Conservation (phyloP, 192 early-diverging fungal genomes). For the Backusella morwellensis region DNA sequence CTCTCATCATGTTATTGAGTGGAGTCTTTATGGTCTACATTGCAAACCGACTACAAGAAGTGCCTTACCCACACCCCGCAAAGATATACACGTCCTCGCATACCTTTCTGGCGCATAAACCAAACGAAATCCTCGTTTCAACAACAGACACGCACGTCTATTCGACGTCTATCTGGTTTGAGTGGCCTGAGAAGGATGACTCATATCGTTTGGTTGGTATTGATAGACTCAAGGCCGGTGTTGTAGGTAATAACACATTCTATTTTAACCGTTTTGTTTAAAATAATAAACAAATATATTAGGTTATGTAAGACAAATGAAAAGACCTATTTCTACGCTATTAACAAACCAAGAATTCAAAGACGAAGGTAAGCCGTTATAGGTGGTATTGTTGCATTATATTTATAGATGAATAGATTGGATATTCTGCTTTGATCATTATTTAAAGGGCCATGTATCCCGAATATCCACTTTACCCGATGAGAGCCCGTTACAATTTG, state of each 20-base stretch:
- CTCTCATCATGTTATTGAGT: conserved; percentile 25
- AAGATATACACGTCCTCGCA: conserved; percentile 6
- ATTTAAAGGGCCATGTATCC: conserved; percentile 26
- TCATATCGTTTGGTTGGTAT: conserved; percentile 7
- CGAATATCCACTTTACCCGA: neutral
- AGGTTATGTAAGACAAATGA: conserved; percentile 5
- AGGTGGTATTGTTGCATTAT: neutral
- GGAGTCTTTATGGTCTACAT: conserved; percentile 33
- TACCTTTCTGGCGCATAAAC: neutral
- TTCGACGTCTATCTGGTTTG: conserved; percentile 27
- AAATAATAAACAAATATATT: neutral
- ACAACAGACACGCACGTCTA: conserved; percentile 20
- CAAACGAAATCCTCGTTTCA: conserved; percentile 24
- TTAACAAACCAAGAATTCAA: neutral
- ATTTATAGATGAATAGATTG: conserved; percentile 5
- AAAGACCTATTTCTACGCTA: neutral
- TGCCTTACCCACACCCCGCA: conserved; percentile 27
- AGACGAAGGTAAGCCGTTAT: neutral
- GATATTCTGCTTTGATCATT: conserved; percentile 19
- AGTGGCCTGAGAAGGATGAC: conserved; percentile 4
- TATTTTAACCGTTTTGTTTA: neutral
- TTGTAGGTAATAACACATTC: conserved; percentile 2
- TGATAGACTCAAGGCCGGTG: conserved; percentile 8
- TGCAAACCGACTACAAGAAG: conserved; percentile 32
- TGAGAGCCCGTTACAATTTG: conserved; percentile 14